phyloP scores from a whole-genome alignment of 306 rosid species.

The Prunus kanzakura region DNA sequence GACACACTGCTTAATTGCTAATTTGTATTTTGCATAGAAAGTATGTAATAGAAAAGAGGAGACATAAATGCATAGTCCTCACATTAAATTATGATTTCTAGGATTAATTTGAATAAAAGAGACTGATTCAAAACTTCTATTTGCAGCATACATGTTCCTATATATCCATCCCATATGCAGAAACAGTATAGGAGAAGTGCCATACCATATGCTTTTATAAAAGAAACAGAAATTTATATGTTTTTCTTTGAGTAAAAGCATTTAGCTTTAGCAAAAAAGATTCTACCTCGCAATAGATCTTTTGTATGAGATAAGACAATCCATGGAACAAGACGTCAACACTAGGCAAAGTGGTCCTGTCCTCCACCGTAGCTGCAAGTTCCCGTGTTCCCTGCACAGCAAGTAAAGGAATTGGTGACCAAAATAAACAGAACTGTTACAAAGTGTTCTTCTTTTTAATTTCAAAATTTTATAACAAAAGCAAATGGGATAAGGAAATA shows the following conservation, averaged over 20 bases:
- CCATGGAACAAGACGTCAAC: slow-evolving; percentile 51
- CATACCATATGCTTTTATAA: not conserved
- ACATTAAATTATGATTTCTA: too few relatives aligned
- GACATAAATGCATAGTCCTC: too few relatives aligned
- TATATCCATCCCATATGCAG: not conserved
- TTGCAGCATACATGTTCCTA: too few relatives aligned
- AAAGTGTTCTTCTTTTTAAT: too few relatives aligned
- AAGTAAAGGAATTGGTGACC: not conserved
- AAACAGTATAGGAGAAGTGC: not conserved
- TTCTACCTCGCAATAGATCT: slow-evolving; percentile 71
- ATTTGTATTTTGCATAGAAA: slow-evolving; percentile 1
- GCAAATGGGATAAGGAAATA: slow-evolving; percentile 15
- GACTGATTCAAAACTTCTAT: too few relatives aligned
- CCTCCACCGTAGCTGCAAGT: slow-evolving; percentile 37
- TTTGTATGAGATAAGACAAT: slow-evolving; percentile 57
- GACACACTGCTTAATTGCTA: not conserved
- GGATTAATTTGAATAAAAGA: too few relatives aligned
- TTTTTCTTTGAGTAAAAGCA: not conserved
- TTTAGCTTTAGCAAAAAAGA: not conserved
- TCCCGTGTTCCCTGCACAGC: slow-evolving; percentile 47
- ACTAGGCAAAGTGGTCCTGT: slow-evolving; percentile 33
- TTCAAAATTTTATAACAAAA: not conserved
- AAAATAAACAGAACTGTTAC: not conserved
- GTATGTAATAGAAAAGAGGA: not conserved
- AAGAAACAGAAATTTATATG: not conserved